Base-by-base conservation (phyloP, 106 monocot species). In the Allium sativum region DNA sequence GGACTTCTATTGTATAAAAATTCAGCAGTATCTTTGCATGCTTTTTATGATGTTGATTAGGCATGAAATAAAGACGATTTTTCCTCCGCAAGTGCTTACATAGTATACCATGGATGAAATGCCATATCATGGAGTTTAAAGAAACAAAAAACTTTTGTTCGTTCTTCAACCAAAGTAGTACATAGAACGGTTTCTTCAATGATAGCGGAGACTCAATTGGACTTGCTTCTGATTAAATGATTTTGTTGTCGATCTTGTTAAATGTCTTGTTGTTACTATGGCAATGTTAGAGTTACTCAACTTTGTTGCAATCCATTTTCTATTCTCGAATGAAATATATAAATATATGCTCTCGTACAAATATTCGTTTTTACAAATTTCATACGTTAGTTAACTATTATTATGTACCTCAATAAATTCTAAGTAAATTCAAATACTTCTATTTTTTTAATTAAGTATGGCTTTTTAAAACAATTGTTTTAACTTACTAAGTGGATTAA, bases 41-140 rank as follows among this genome's bases (percentile, higher is more conserved):
- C 40, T 10, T 59, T 17, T 41, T 12, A 13, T 1, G 58, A 59
- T 15, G 58, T 15, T 8, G 58, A 59, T 42, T 41, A 42, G 58
- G 58, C 40, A 0, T 31, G 58, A 12, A 8, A 40, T 19, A 11
- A 0, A 8, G 55, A 56, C 20, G 67, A 67, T 19, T 4, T 12
- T 8, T 19, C 0, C 1, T 55, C 55, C 8, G 45, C 42, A 7
- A 7, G n/a, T 13, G 69, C 13, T 42, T 46, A 18, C 19, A 9
- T 18, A 40, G 10, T 69, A 22, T 58, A 47, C 14, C 40, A 48
- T 7, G 48, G 69, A 40, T 3, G 18, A 7, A 44, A 55, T 21
- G 4, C n/a, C 9, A 67, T 67, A 4, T 67, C 67, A 8, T 66
- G 65, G 53, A 41, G 15, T 17, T 55, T 56, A 6, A 17, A 11